phyloP scores from a whole-genome alignment of 1,284 basidiomycete genomes.

The Volvariella surrecta region DNA sequence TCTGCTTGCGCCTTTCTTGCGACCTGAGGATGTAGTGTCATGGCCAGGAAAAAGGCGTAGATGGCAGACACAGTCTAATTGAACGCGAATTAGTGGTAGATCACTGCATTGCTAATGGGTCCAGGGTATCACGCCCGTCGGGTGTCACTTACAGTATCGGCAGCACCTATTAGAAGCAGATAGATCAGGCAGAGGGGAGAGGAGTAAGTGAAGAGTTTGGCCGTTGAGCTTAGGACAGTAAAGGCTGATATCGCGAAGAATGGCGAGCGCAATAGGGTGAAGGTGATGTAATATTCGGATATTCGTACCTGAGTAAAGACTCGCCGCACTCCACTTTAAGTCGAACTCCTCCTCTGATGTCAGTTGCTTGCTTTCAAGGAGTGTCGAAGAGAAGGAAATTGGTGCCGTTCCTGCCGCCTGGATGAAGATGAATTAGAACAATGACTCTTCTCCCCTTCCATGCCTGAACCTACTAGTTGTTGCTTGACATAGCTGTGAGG shows the following conservation, averaged over 20 bases:
- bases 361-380: constrained; percentile 37
- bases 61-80: constrained; percentile 40
- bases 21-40: constrained; percentile 42
- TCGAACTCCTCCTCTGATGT: constrained; percentile 41
- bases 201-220: constrained; percentile 3
- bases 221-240: not conserved
- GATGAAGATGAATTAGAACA: constrained; percentile 6
- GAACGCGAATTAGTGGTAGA: constrained; percentile 2
- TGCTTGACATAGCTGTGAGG: constrained; percentile 52
- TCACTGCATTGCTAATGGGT: constrained; percentile 4
- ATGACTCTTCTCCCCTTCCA: constrained; percentile 4
- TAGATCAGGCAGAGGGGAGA: constrained; percentile 10
- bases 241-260: not conserved
- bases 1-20: constrained; percentile 49
- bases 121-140: not conserved
- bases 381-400: constrained; percentile 40
- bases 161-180: constrained; percentile 21
- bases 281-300: too few relatives aligned
- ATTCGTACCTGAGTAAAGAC: constrained; percentile 44
- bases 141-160: constrained; percentile 36
- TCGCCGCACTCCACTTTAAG: constrained; percentile 54
- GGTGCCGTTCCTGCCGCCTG: constrained; percentile 44
- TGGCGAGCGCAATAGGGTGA: constrained; percentile 1
- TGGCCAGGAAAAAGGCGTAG: constrained; percentile 44
- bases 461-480: constrained; percentile 39